Evolutionary conservation across 345 rosid genomes (phyloP).

Genomic region (Eucalyptus cladocalyx): DNA sequence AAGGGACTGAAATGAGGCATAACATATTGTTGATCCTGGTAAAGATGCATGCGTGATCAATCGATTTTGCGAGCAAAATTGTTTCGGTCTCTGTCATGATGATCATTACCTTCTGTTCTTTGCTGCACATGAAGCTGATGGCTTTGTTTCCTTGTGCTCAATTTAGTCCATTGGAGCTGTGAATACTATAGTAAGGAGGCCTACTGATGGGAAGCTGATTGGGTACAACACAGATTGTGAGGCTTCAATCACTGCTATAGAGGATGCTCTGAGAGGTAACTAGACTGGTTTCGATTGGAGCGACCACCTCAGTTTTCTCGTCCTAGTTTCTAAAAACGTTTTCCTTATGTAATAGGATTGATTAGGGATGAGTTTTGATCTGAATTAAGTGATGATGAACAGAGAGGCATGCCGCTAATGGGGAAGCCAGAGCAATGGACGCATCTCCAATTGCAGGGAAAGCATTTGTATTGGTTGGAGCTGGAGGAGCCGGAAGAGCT

Average conservation of each 20-base stretch:
- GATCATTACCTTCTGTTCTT: not conserved
- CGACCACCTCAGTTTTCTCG: not conserved
- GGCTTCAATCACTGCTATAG: slow-evolving; percentile 36
- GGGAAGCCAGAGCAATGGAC: not conserved
- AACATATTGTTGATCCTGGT: not conserved
- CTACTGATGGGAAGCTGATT: slow-evolving; percentile 32
- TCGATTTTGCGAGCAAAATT: not conserved
- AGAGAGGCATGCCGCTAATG: not conserved
- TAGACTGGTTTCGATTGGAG: not conserved
- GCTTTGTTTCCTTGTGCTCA: not conserved
- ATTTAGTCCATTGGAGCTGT: slow-evolving; percentile 34
- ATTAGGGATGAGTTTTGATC: not conserved
- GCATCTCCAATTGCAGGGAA: slow-evolving; percentile 26
- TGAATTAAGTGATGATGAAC: not conserved
- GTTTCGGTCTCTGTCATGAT: not conserved
- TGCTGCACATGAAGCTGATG: not conserved
- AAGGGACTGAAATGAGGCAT: not conserved
- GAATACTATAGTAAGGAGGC: slow-evolving; percentile 36
- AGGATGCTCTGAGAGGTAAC: slow-evolving; percentile 45
- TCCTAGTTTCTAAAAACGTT: not conserved
- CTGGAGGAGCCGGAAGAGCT: slow-evolving; percentile 63
- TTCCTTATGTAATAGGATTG: not conserved
- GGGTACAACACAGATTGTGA: slow-evolving; percentile 43
- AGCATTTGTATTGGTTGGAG: slow-evolving; percentile 46
- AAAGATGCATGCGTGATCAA: not conserved